Conservation (phyloP, 2,329 filamentous ascomycete species). For the Calonectria pteridis region DNA sequence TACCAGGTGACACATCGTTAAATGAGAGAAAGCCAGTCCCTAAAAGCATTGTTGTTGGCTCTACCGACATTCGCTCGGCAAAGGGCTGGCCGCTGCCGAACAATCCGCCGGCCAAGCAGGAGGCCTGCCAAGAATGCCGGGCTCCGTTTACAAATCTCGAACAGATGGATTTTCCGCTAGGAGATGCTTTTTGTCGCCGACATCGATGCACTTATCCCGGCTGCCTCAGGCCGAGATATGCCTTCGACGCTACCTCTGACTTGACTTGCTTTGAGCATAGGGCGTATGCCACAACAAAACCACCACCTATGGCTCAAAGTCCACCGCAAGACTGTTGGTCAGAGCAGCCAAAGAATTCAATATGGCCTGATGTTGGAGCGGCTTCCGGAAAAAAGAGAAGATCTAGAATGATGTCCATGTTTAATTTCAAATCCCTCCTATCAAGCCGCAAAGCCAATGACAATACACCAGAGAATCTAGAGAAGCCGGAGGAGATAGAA, state of each 20-base stretch:
- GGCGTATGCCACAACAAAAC: neutral
- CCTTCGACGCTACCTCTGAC: neutral
- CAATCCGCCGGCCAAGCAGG: neutral
- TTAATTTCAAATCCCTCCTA: conserved; percentile 7
- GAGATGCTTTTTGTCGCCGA: neutral
- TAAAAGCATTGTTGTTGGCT: neutral
- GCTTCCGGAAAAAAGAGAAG: conserved; percentile 7
- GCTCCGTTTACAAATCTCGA: neutral
- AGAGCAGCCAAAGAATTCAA: neutral
- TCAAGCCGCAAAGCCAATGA: neutral
- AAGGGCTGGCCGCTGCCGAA: neutral
- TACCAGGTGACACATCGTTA: neutral
- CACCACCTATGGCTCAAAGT: neutral
- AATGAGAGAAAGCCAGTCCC: neutral
- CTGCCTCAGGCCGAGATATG: neutral
- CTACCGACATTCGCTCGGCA: neutral
- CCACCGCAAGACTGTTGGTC: neutral
- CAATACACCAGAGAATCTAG: neutral
- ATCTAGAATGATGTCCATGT: conserved; percentile 17
- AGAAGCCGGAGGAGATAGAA: neutral
- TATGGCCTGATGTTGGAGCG: neutral
- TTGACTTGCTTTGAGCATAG: conserved; percentile 13
- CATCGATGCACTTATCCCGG: conserved; percentile 10
- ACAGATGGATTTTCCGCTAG: neutral
- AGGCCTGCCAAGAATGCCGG: neutral